Conservation (phyloP, 2,329 filamentous ascomycete species). For the Verticillium longisporum region DNA sequence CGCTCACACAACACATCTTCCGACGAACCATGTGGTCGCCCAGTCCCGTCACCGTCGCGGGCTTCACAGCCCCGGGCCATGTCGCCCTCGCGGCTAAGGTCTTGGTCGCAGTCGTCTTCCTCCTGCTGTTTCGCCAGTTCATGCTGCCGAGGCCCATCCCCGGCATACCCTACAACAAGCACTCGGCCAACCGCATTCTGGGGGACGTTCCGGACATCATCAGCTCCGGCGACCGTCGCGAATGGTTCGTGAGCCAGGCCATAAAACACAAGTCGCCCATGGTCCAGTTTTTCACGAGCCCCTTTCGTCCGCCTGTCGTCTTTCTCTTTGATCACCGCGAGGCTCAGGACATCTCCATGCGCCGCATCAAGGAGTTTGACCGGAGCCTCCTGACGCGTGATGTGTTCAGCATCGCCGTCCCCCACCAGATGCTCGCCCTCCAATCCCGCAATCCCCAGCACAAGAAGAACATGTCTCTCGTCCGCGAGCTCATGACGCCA, state of each 20-base stretch:
- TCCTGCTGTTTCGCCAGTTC: not conserved
- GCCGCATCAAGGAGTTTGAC: conserved; percentile 25
- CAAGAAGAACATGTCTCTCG: conserved; percentile 23
- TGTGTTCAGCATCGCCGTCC: conserved; percentile 12
- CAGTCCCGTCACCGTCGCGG: not conserved
- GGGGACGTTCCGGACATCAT: conserved; percentile 14
- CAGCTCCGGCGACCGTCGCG: conserved; percentile 9
- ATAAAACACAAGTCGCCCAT: conserved; percentile 18
- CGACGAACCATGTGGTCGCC: not conserved
- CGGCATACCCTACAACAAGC: conserved; percentile 20
- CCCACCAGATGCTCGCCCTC: conserved; percentile 26
- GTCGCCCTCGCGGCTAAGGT: not conserved
- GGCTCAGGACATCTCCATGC: conserved; percentile 23
- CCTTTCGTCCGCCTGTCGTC: conserved; percentile 21
- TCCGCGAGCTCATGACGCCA: conserved; percentile 29
- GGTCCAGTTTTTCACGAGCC: conserved; percentile 25
- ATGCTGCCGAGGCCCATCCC: conserved; percentile 19
- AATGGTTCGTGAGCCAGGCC: conserved; percentile 19
- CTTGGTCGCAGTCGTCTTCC: not conserved
- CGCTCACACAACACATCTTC: no score
- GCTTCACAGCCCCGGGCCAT: not conserved
- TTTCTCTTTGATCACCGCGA: conserved; percentile 25
- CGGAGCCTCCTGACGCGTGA: conserved; percentile 14
- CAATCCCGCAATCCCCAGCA: conserved; percentile 21
- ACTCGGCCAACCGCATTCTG: conserved; percentile 11